These are phyloP conservation scores for Musa itinerans DNA, from an alignment of 176 grass and related monocot species.

Conservation along the genomic window DNA sequence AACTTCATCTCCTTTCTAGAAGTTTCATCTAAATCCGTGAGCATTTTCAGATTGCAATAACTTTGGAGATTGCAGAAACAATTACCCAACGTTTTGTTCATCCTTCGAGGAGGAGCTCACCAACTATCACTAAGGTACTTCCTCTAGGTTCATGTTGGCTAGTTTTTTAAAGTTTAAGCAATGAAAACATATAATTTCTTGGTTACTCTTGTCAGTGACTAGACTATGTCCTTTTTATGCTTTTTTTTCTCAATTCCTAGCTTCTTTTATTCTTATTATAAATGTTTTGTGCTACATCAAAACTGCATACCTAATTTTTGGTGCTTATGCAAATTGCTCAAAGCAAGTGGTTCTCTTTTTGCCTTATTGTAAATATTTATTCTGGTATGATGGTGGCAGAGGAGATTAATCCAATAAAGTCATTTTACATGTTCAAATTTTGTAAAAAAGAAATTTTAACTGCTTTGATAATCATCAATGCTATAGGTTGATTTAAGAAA, in stretches of 20 bases:
- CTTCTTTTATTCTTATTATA: not conserved
- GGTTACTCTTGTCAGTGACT: not conserved
- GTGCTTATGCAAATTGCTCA: too few species aligned
- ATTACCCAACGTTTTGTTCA: slow-evolving; percentile 69
- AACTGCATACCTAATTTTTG: not conserved
- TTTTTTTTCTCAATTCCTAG: not conserved
- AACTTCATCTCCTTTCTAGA: slow-evolving; percentile 14
- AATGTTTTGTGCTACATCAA: not conserved
- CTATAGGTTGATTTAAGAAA: too few species aligned
- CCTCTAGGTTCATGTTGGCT: not conserved
- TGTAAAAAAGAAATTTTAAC: too few species aligned
- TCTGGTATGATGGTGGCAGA: too few species aligned
- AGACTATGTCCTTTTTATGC: not conserved
- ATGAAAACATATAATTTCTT: not conserved
- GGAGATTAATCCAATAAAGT: too few species aligned
- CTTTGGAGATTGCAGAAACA: slow-evolving; percentile 89
- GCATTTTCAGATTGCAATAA: slow-evolving; percentile 57
- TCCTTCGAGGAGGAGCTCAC: slow-evolving; percentile 85
- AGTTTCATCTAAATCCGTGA: not conserved
- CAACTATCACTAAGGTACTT: slow-evolving; percentile 85
- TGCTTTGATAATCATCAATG: too few species aligned
- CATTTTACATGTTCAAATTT: too few species aligned
- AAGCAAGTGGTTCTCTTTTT: too few species aligned
- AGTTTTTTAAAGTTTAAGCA: not conserved
- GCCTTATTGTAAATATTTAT: too few species aligned